These are phyloP conservation scores for Dichotomocladium elegans DNA, from an alignment of 371 early-diverging fungal genomes.

Conservation along the genomic window DNA sequence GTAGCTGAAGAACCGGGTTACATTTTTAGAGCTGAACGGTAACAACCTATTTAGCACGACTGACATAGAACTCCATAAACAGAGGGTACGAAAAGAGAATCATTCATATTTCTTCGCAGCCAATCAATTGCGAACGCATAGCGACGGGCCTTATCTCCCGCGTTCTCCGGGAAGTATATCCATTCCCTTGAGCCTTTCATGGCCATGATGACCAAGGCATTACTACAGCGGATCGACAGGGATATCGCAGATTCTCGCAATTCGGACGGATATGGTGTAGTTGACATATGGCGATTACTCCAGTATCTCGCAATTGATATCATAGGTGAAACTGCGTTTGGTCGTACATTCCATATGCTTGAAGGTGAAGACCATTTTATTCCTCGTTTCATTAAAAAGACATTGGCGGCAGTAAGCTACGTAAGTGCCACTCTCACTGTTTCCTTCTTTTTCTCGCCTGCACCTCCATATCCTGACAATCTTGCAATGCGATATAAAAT, in stretches of 20 bases:
- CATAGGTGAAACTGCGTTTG: conserved; percentile 36
- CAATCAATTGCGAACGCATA: background rate
- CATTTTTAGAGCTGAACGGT: background rate
- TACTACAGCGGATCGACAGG: conserved; percentile 17
- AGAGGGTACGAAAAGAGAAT: conserved; percentile 11
- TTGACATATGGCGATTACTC: conserved; percentile 33
- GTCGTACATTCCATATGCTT: conserved; percentile 43
- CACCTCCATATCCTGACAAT: too few species aligned
- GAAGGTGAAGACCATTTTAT: conserved; percentile 32
- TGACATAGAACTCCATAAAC: conserved; percentile 26
- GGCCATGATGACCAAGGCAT: conserved; percentile 5
- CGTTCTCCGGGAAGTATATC: conserved; percentile 39
- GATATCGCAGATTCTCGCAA: conserved; percentile 9
- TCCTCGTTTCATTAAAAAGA: conserved; percentile 6
- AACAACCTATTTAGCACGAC: conserved; percentile 22
- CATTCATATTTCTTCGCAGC: background rate
- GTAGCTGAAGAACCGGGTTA: background rate
- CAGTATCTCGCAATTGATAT: conserved; percentile 43
- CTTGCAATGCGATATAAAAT: too few species aligned
- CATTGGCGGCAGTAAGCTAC: background rate
- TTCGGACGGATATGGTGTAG: conserved; percentile 9
- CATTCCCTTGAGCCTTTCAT: conserved; percentile 36
- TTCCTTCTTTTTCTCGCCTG: background rate
- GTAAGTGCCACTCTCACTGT: background rate
- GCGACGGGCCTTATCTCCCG: conserved; percentile 42